A percentile compares a stretch with the other conserved stretches of the same genome.
Conservation (phyloP, 352 stramenopile species). For the Phytophthora megakarya region DNA sequence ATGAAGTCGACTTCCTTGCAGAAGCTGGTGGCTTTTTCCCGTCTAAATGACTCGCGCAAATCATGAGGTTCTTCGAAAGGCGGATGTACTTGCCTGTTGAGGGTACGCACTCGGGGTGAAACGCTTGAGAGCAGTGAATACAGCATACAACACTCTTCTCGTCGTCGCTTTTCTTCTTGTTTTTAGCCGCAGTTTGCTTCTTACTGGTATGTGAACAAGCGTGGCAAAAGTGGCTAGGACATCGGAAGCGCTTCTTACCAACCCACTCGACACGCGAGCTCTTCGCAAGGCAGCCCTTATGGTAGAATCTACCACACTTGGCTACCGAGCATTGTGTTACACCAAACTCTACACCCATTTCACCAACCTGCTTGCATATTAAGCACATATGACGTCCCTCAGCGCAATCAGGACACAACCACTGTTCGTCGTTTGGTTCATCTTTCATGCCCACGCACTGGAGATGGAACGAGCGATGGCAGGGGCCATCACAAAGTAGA, state of each 20-base stretch:
- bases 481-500: constrained; percentile 91
- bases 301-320: constrained; percentile 94
- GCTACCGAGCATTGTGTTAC: constrained; percentile 91
- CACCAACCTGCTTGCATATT: constrained; percentile 90
- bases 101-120: constrained; percentile 84
- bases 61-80: constrained; percentile 87
- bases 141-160: constrained; percentile 67
- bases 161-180: constrained; percentile 45
- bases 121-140: constrained; percentile 87
- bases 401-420: constrained; percentile 91
- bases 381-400: constrained; percentile 92
- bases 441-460: constrained; percentile 89
- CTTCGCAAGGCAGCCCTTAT: constrained; percentile 86
- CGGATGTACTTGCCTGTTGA: constrained; percentile 78
- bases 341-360: constrained; percentile 89
- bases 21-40: constrained; percentile 40
- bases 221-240: constrained; percentile 91
- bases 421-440: constrained; percentile 86
- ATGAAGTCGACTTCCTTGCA: constrained; percentile 6
- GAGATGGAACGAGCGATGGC: constrained; percentile 93
- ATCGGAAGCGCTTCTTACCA: constrained; percentile 89
- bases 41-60: constrained; percentile 84
- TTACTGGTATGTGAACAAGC: constrained; percentile 51
- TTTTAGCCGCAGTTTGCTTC: constrained; percentile 30
- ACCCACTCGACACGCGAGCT: constrained; percentile 84